Evolutionary conservation across 2,329 filamentous ascomycete species (phyloP).

Genomic region (Ophiostoma australiae): DNA sequence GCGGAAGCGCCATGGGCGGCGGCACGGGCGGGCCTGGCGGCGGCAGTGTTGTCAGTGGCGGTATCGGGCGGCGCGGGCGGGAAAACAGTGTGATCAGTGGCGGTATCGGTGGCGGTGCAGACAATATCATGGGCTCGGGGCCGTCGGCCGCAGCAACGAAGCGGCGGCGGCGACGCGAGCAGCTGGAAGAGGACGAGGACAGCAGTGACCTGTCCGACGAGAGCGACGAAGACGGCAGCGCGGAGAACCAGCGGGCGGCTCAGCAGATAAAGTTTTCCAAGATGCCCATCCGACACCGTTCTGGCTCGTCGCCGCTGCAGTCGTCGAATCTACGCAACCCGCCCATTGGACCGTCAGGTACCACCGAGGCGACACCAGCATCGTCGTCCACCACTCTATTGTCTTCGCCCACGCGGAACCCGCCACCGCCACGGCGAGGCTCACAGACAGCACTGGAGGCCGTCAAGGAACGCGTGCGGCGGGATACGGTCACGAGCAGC

Average conservation of each 20-base stretch:
- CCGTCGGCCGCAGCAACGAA: slow-evolving; percentile 63
- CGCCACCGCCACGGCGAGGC: slow-evolving; percentile 47
- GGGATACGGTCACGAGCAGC: slow-evolving; percentile 76
- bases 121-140: slow-evolving; percentile 35
- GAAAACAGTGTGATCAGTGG: slow-evolving; percentile 10
- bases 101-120: not conserved
- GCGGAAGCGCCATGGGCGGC: slow-evolving; percentile 20
- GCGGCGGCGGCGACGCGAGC: slow-evolving; percentile 62
- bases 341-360: slow-evolving; percentile 37
- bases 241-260: slow-evolving; percentile 52
- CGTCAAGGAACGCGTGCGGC: slow-evolving; percentile 62
- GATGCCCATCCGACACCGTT: slow-evolving; percentile 81
- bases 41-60: slow-evolving; percentile 46
- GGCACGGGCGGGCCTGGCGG: not conserved
- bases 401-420: slow-evolving; percentile 42
- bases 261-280: slow-evolving; percentile 95
- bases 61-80: not conserved
- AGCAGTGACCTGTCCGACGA: slow-evolving; percentile 82
- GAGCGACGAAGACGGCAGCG: slow-evolving; percentile 49
- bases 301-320: slow-evolving; percentile 82
- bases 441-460: slow-evolving; percentile 68
- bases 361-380: slow-evolving; percentile 31
- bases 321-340: slow-evolving; percentile 58
- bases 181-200: slow-evolving; percentile 79
- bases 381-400: slow-evolving; percentile 29